Base-by-base conservation (phyloP, 23 red algal species). In the Agarophyton chilense region DNA sequence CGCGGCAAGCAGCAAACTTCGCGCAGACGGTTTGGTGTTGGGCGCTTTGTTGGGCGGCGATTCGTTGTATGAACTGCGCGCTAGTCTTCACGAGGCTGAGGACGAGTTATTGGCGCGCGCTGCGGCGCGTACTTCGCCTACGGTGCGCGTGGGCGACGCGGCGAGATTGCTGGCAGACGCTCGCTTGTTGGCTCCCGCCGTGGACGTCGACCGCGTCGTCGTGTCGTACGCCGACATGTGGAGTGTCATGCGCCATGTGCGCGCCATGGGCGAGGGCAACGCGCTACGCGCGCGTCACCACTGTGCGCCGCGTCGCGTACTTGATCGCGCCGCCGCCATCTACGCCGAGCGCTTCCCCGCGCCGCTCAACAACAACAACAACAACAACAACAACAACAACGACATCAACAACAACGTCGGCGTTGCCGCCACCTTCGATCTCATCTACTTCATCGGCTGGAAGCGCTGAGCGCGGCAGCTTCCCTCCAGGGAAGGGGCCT, bases 371-470 rank as follows among this genome's bases (percentile, higher is more conserved):
- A n/a, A n/a, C n/a, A n/a, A n/a, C n/a, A n/a, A n/a, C n/a, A n/a
- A n/a, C n/a, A n/a, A n/a, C n/a, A n/a, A n/a, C n/a, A n/a, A n/a
- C n/a, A n/a, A n/a, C n/a, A n/a, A n/a, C n/a, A n/a, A n/a, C n/a
- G n/a, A n/a, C n/a, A n/a, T n/a, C n/a, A n/a, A 32, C 22, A 87
- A 88, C 61, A 56, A 38, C 19, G 36, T 42, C 52, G 86, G 78
- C 32, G 72, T 95, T 17, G 79, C 74, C 26, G 92, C 85, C 13
- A 94, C 96, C 26, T 94, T 98, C 65, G 72, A 95, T 40, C 77
- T 95, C 49, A 83, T 98, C 51, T 88, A 98, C 87, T 67, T 98
- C 83, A 88, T 78, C n/a, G 96, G 96, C 12, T 98, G 96, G 96
- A 79, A 63, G 56, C 78, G 83, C 21, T 26, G 31, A 8, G 75